Conservation (phyloP, 768 basidiomycete species). For the Kondoa malvinella region DNA sequence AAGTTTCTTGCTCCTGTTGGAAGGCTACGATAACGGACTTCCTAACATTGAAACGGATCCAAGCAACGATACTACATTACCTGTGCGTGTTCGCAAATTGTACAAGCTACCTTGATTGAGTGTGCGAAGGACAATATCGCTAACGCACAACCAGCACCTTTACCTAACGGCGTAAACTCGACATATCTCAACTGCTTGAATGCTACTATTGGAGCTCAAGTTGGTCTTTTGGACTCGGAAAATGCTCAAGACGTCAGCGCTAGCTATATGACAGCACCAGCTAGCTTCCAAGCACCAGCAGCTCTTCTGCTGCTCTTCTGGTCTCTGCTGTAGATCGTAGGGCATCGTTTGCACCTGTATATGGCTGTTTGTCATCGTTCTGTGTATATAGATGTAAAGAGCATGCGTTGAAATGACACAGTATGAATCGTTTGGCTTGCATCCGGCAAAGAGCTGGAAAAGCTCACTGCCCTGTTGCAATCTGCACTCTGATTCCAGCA, state of each 20-base stretch:
- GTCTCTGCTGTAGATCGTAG: background rate
- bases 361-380: no score
- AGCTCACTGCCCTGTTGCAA: no score
- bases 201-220: conserved; percentile 9
- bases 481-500: no score
- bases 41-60: conserved; percentile 13
- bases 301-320: background rate
- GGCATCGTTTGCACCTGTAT: no score
- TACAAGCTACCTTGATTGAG: background rate
- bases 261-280: background rate
- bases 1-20: conserved; percentile 11
- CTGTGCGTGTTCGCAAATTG: background rate
- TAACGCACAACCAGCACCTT: conserved; percentile 9
- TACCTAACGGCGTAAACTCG: conserved; percentile 9
- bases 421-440: no score
- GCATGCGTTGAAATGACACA: no score
- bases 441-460: no score
- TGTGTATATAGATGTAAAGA: no score
- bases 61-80: background rate
- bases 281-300: background rate
- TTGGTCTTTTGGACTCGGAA: conserved; percentile 17
- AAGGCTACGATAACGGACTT: conserved; percentile 18
- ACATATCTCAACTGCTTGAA: conserved; percentile 19
- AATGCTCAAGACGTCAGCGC: conserved; percentile 6
- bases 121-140: conserved; percentile 6